Evolutionary conservation across 176 grass and related monocot species (phyloP), one percentile per base, ranked within the genome.

Genomic region (Musa acuminata): DNA sequence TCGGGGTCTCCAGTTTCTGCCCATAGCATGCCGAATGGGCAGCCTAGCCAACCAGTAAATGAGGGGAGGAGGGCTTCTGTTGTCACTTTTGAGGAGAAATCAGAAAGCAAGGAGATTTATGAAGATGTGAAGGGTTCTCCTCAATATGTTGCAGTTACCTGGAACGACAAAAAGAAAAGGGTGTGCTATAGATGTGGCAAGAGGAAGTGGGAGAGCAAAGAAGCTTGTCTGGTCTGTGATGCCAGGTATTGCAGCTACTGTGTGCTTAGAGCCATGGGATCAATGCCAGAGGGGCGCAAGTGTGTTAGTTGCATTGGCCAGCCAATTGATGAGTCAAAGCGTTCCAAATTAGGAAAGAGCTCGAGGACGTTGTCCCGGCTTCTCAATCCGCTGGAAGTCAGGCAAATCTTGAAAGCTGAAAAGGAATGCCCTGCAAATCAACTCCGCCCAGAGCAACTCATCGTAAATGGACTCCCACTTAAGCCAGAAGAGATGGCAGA

Each of bases 341-440:
- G 94, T 9, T 85, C 86, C 1, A 98, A 87, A 72, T 78, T 98
- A 3, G 94, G 94, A 55, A 98, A 91, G 85, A 72, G 94, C 17
- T 98, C 94, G 0, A 89, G 90, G 84, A 85, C 62, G 21, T 55
- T 98, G 9, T 81, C 72, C 2, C 71, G 80, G 57, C 64, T 98
- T 72, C 82, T 98, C 16, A 89, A 88, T 76, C 86, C 90, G 0
- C 64, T 91, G 64, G 94, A 98, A 83, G 94, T 98, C 9, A 98
- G 86, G 80, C 94, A 98, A 65, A 91, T 98, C 51, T 75, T 98
- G 75, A 98, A 80, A 51, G 90, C 87, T 0, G 94, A 93, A 88
- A 93, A 87, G 87, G 94, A 98, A 79, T 98, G 94, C 62, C 82
- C 80, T n/a, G 86, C 94, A 0, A 98, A 98, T 78, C 90, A 98